phyloP scores from a whole-genome alignment of 345 rosid species.

The Arabis hirsuta region DNA sequence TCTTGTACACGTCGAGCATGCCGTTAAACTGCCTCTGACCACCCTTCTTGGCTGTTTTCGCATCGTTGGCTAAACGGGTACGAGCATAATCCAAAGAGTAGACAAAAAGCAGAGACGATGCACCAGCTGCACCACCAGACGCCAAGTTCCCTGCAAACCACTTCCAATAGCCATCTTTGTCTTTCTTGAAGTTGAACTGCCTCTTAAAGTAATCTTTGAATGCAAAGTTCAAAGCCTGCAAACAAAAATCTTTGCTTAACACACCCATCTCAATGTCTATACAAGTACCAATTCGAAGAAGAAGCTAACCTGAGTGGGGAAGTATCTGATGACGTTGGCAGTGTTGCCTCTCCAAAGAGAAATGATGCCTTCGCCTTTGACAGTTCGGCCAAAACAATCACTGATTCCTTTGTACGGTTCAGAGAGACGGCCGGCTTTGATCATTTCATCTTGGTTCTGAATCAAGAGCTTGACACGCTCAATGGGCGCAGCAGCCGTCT shows the following conservation, averaged over 20 bases:
- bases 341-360: slow-evolving; percentile 94
- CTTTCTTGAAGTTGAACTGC: slow-evolving; percentile 89
- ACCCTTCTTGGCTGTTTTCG: slow-evolving; percentile 86
- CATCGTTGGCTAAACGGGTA: slow-evolving; percentile 88
- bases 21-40: slow-evolving; percentile 93
- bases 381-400: slow-evolving; percentile 72
- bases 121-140: slow-evolving; percentile 95
- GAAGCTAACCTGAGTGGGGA: slow-evolving; percentile 73
- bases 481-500: slow-evolving; percentile 87
- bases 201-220: slow-evolving; percentile 92
- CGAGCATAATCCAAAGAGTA: slow-evolving; percentile 90
- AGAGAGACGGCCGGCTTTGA: slow-evolving; percentile 73
- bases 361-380: slow-evolving; percentile 61
- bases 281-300: slow-evolving; percentile 12
- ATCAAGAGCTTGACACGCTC: slow-evolving; percentile 91
- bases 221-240: slow-evolving; percentile 81
- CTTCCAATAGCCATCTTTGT: slow-evolving; percentile 87
- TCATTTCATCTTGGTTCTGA: slow-evolving; percentile 92
- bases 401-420: slow-evolving; percentile 85
- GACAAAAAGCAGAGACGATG: slow-evolving; percentile 80
- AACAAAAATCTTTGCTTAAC: slow-evolving; percentile 7
- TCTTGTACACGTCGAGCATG: slow-evolving; percentile 75
- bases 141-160: slow-evolving; percentile 95
- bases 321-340: slow-evolving; percentile 88
- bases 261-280: background rate